Evolutionary conservation across 441 rosid species (phyloP).

Genomic region (Gossypium schwendimanii): DNA sequence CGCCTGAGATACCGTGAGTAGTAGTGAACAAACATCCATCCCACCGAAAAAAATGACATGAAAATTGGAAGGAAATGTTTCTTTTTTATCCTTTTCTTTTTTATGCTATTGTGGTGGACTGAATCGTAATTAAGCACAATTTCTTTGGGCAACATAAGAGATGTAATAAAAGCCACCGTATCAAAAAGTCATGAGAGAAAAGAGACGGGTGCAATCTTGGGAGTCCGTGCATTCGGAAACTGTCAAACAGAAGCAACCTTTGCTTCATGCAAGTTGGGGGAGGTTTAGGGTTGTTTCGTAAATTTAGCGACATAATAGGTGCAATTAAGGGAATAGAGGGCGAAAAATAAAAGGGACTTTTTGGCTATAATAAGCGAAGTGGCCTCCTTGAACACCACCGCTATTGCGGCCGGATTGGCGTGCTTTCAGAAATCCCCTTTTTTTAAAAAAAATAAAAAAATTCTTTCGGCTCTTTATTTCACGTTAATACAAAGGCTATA

Average conservation of each 20-base stretch:
- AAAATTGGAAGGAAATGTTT: neutral
- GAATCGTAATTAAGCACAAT: constrained; percentile 25
- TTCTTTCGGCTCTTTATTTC: neutral
- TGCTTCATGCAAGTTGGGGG: constrained; percentile 25
- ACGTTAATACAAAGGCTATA: constrained; percentile 20
- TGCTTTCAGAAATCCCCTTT: constrained; percentile 13
- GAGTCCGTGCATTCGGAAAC: constrained; percentile 30
- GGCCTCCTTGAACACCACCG: constrained; percentile 47
- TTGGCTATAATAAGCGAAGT: neutral
- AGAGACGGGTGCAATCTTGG: constrained; percentile 21
- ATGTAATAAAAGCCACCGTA: neutral
- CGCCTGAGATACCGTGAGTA: constrained; percentile 88
- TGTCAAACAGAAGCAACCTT: neutral
- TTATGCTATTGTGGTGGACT: neutral
- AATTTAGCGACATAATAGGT: constrained; percentile 30
- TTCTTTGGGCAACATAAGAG: constrained; percentile 8
- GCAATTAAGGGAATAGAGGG: constrained; percentile 13
- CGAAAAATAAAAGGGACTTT: constrained; percentile 7
- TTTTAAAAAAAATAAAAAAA: neutral
- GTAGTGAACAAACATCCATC: neutral
- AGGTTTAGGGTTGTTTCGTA: constrained; percentile 28
- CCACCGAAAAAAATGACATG: neutral
- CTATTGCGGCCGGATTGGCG: constrained; percentile 62
- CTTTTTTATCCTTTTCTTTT: neutral
- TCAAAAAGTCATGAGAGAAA: constrained; percentile 3